These are phyloP conservation scores for Saxophila tyrrhenica DNA, from an alignment of 495 filamentous ascomycete genomes.

Conservation along the genomic window DNA sequence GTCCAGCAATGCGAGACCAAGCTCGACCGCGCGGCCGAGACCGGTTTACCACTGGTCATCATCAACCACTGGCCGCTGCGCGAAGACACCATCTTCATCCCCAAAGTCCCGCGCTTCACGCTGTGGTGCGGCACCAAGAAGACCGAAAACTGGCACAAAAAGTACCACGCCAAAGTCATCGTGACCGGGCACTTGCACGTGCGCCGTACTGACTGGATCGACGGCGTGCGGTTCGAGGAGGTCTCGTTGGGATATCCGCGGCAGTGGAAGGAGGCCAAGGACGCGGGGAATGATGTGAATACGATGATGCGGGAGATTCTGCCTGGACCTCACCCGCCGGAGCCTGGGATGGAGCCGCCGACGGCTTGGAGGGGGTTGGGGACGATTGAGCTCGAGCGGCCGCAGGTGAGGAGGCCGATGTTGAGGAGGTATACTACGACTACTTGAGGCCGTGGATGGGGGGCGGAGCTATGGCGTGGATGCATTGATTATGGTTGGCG, in stretches of 20 bases:
- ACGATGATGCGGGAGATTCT: constrained; percentile 30
- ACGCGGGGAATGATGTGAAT: constrained; percentile 28
- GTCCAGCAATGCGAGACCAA: constrained; percentile 23
- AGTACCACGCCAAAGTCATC: constrained; percentile 30
- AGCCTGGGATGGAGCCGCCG: constrained; percentile 14
- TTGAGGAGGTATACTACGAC: background rate
- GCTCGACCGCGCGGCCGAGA: constrained; percentile 24
- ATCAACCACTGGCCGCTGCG: constrained; percentile 32
- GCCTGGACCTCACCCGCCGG: constrained; percentile 20
- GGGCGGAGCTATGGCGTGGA: too few relatives aligned
- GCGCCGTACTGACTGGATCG: constrained; percentile 30
- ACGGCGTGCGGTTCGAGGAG: constrained; percentile 31
- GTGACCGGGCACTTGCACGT: constrained; percentile 33
- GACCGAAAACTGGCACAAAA: constrained; percentile 31
- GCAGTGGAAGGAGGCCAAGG: constrained; percentile 31
- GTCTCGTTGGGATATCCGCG: constrained; percentile 29
- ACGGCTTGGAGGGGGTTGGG: constrained; percentile 11
- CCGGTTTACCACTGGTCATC: constrained; percentile 25
- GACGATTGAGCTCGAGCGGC: background rate
- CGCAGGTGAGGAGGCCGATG: background rate
- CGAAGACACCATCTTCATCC: constrained; percentile 29
- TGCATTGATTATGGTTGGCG: too few relatives aligned
- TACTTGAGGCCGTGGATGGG: too few relatives aligned
- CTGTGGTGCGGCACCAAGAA: constrained; percentile 33
- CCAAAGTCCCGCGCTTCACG: constrained; percentile 27